phyloP scores from a whole-genome alignment of 1,284 basidiomycete genomes.

The Malassezia psittaci region DNA sequence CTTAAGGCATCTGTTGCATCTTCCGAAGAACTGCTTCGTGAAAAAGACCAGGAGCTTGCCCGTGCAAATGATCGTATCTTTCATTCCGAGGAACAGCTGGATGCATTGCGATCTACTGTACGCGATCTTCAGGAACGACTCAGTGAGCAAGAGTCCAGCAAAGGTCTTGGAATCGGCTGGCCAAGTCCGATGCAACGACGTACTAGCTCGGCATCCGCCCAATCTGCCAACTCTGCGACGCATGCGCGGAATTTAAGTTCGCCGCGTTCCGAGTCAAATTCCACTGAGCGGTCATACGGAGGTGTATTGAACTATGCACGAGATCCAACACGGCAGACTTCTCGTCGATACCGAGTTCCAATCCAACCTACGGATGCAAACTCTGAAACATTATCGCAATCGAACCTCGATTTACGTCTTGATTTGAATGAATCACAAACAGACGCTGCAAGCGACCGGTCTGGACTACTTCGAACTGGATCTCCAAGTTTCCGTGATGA shows the following conservation, averaged over 20 bases:
- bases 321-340: neutral
- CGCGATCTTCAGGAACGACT: slow-evolving; percentile 14
- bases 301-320: slow-evolving; percentile 10
- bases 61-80: slow-evolving; percentile 34
- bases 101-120: slow-evolving; percentile 5
- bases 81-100: slow-evolving; percentile 1
- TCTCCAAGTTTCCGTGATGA: neutral
- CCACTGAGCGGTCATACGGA: slow-evolving; percentile 1
- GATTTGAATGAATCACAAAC: neutral
- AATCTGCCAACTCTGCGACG: neutral
- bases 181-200: neutral
- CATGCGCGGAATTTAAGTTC: too few species aligned
- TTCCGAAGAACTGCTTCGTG: slow-evolving; percentile 80
- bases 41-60: slow-evolving; percentile 69
- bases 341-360: neutral
- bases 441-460: neutral
- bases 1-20: slow-evolving; percentile 77
- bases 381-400: neutral
- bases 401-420: too few species aligned
- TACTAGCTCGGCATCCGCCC: neutral
- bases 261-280: neutral
- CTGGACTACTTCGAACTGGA: neutral
- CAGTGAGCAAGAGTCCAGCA: neutral
- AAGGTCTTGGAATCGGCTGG: neutral
- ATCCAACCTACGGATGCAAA: neutral